A percentile compares a stretch with the other conserved stretches of the same genome.
phyloP scores from a whole-genome alignment of 192 early-diverging fungal genomes.

The Coemansia sp. region DNA sequence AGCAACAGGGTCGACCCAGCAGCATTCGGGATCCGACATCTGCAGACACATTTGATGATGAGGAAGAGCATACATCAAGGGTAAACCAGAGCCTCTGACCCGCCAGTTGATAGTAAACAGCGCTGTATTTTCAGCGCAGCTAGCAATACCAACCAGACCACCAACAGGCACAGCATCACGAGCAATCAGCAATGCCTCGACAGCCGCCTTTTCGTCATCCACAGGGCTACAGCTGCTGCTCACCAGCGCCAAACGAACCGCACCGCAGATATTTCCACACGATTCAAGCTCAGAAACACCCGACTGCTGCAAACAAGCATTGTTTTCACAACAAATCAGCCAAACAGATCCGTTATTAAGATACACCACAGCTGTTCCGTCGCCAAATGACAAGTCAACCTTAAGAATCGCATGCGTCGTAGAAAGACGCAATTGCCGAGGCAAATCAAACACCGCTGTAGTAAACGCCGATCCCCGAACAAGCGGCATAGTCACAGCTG shows the following conservation, averaged over 20 bases:
- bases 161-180: slow-evolving; percentile 33
- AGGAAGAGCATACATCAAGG: slow-evolving; percentile 38
- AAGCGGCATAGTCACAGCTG: slow-evolving; percentile 20
- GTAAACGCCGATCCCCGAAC: slow-evolving; percentile 51
- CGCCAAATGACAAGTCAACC: slow-evolving; percentile 5
- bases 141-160: slow-evolving; percentile 19
- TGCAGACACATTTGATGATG: slow-evolving; percentile 40
- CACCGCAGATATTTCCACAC: slow-evolving; percentile 13
- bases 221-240: slow-evolving; percentile 3
- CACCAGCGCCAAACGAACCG: slow-evolving; percentile 45
- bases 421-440: slow-evolving; percentile 9
- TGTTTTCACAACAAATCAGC: slow-evolving; percentile 30
- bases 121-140: slow-evolving; percentile 3
- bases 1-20: slow-evolving; percentile 15
- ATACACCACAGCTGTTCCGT: slow-evolving; percentile 27
- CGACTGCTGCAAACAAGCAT: slow-evolving; percentile 11
- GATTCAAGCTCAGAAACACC: slow-evolving; percentile 19
- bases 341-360: slow-evolving; percentile 47
- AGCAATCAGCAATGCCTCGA: slow-evolving; percentile 24
- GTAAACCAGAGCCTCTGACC: slow-evolving; percentile 9
- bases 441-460: slow-evolving; percentile 27
- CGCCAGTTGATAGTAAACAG: slow-evolving; percentile 22
- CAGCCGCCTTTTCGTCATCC: neutral
- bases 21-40: neutral
- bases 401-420: slow-evolving; percentile 42